These are phyloP conservation scores for Simplicillium aogashimaense DNA, from an alignment of 2,329 filamentous ascomycete genomes.

Conservation along the genomic window DNA sequence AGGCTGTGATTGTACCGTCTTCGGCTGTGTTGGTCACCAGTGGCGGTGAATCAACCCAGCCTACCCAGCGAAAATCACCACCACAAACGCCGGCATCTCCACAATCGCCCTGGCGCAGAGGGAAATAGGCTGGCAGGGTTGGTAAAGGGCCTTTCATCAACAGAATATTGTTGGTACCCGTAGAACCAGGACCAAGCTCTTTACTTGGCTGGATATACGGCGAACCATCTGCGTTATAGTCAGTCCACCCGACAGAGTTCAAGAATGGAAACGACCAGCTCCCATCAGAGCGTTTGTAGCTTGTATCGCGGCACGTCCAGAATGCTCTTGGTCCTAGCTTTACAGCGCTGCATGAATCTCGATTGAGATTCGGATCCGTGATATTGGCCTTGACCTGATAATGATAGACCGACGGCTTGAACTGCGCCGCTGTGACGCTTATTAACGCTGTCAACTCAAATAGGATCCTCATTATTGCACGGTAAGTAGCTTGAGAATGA, in stretches of 20 bases:
- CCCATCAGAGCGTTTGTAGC: constrained; percentile 3
- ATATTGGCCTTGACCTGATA: not conserved
- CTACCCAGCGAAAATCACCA: constrained; percentile 7
- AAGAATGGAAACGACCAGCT: constrained; percentile 5
- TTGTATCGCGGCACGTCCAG: constrained; percentile 11
- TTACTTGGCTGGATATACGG: constrained; percentile 4
- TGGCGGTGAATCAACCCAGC: constrained; percentile 10
- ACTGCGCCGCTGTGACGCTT: too few species aligned
- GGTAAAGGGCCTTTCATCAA: not conserved
- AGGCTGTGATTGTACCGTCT: constrained; percentile 8
- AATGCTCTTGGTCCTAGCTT: constrained; percentile 8
- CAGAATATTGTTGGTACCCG: constrained; percentile 5
- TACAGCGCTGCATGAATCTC: constrained; percentile 9
- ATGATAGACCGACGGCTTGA: too few species aligned
- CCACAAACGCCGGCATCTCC: constrained; percentile 7
- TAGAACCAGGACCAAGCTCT: constrained; percentile 1
- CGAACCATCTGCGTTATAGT: constrained; percentile 6
- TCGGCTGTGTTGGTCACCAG: constrained; percentile 6
- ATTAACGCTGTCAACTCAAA: too few species aligned
- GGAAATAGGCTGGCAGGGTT: not conserved
- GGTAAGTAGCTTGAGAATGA: too few species aligned
- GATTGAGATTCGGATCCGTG: constrained; percentile 8
- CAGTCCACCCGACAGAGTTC: constrained; percentile 9
- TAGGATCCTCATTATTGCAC: too few species aligned
- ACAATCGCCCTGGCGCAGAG: not conserved